phyloP scores from a whole-genome alignment of 345 rosid species.

The Geranium brycei region DNA sequence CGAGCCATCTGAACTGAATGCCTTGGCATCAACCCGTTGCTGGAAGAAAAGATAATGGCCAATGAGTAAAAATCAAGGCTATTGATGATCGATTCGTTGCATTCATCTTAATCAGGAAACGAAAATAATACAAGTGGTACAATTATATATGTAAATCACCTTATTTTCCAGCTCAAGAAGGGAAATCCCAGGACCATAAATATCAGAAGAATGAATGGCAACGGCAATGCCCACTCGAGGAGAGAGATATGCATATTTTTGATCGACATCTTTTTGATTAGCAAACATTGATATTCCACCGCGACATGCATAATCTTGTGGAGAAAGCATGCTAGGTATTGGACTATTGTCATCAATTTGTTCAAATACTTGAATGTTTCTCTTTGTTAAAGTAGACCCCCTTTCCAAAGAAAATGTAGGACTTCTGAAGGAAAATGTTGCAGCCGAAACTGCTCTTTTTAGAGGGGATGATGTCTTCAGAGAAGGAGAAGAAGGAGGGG shows the following conservation, averaged over 20 bases:
- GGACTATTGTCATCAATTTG: constrained; percentile 79
- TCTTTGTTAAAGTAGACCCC: constrained; percentile 28
- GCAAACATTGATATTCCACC: constrained; percentile 45
- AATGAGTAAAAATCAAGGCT: constrained; percentile 3
- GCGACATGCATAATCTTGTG: constrained; percentile 71
- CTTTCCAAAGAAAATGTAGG: constrained; percentile 44
- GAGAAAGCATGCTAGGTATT: constrained; percentile 91
- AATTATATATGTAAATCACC: constrained; percentile 25
- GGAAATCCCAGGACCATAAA: constrained; percentile 82
- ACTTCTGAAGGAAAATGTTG: constrained; percentile 39
- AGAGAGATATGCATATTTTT: constrained; percentile 59
- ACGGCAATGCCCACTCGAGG: constrained; percentile 75
- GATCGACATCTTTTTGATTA: constrained; percentile 23
- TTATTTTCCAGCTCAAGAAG: constrained; percentile 93
- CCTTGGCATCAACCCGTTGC: constrained; percentile 89
- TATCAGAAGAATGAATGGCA: constrained; percentile 64
- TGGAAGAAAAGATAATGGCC: constrained; percentile 21
- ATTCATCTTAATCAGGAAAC: background rate
- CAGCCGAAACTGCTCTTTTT: constrained; percentile 62
- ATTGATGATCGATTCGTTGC: background rate
- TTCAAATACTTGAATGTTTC: constrained; percentile 70
- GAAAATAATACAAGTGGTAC: background rate
- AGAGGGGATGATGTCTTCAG: constrained; percentile 20
- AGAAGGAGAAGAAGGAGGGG: constrained; percentile 13
- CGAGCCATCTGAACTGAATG: constrained; percentile 61